Evolutionary conservation across 176 grass and related monocot genomes (phyloP), one percentile per base, ranked within the genome.

Genomic region (Oropetium thomaeum): DNA sequence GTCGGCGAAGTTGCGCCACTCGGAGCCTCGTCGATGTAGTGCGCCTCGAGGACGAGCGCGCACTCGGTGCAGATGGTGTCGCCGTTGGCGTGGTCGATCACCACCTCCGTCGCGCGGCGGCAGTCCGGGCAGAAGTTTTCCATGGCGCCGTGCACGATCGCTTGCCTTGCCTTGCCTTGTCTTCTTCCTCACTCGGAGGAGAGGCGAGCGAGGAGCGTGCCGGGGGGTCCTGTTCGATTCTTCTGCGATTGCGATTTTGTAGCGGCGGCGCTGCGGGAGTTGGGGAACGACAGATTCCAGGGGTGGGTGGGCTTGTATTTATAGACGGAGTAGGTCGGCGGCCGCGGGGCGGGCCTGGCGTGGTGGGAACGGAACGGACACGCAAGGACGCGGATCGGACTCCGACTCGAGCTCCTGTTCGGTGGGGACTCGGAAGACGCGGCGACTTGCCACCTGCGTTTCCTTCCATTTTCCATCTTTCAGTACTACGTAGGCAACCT

Each of bases 1-100:
- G 76, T 84, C 57, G 13, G 66, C 66, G 60, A 90, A 87, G 84
- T n/a, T 87, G 58, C 88, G 84, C 88, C 88, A 90, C 84, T 90
- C 88, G 71, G 66, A 77, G 52, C 75, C 83, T 89, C 87, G 77
- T 89, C 82, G 78, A 89, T 55, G 82, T 49, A 85, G 78, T 38
- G 52, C 22, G 88, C 75, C n/a, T 90, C 88, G 20, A 90, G 84
- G 49, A 90, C 84, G 58, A 87, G 71, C 58, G 65, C 88, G 80
- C 88, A 90, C 84, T 90, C 88, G 35, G 84, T 84, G 80, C 88
- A 90, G 70, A 90, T 82, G 41, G 84, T 90, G 84, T 90, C 88
- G 71, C 88, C 88, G 42, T 71, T 69, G 70, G 65, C 15, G 83
- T 83, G 88, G 83, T 90, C 88, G 19, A 86, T 45, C 25, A 86